Base-by-base conservation (phyloP, 345 rosid species). In the Combretum micranthum region DNA sequence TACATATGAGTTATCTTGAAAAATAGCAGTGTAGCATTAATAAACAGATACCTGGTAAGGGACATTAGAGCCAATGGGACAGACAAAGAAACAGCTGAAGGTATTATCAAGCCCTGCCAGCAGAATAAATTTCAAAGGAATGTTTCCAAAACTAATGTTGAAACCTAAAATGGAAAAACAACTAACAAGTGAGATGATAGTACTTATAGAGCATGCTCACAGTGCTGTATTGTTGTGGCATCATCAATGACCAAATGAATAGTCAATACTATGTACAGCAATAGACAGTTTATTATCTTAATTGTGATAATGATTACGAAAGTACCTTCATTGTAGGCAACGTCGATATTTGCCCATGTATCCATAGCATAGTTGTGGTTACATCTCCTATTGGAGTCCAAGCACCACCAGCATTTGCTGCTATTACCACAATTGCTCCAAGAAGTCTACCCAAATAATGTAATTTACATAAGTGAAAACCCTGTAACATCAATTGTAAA, bases 321-420 rank as follows among this genome's bases (percentile, higher is more conserved):
- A 61, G 50, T 42, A 88, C 98, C 96, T 81, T 81, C 84, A 92
- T 92, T 52, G 96, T 92, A 52, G 71, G 87, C 73, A 88, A 63
- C 15, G 95, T 86, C 61, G 95, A 71, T 73, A 88, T 75, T 57
- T 92, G 98, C 65, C 98, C 98, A 70, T 92, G 96, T 65, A 92
- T 92, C 98, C 98, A 92, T 26, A 92, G 78, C 96, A 92, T 92
- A 53, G 98, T 92, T 43, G 98, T 92, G 26, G 98, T 88, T 56
- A 92, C 98, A 79, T 92, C 96, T 61, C 98, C 96, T 44, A 86
- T 92, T n/a, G 98, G 98, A 70, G 98, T 88, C 96, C 98, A 92
- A 13, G 95, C 87, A 67, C 98, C 98, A 64, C 96, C 98, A 37
- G 96, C 95, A 67, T 88, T 92, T 64, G 96, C 98, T 61, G 98